Evolutionary conservation across 768 basidiomycete species (phyloP).

Genomic region (Tulasnella sp.): DNA sequence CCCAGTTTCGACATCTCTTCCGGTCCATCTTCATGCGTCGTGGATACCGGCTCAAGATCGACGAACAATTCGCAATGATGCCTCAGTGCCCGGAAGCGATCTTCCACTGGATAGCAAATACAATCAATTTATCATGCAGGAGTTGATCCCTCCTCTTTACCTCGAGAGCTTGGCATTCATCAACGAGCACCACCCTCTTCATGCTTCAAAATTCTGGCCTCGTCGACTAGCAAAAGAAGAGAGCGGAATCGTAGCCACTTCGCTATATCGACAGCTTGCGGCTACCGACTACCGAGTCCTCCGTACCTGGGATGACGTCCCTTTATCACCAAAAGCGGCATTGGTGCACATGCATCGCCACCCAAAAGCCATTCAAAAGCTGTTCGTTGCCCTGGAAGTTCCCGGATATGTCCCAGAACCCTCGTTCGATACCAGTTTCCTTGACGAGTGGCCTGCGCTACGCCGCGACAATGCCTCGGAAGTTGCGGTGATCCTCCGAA

Average conservation of each 20-base stretch:
- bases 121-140: constrained; percentile 3
- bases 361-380: neutral
- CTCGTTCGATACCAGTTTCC: neutral
- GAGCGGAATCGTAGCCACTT: neutral
- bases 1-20: constrained; percentile 48
- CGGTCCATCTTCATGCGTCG: constrained; percentile 54
- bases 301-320: neutral
- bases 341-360: neutral
- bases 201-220: neutral
- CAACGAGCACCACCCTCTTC: neutral
- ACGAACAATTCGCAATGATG: constrained; percentile 38
- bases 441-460: neutral
- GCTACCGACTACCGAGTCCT: neutral
- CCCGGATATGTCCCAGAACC: neutral
- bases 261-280: neutral
- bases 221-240: neutral
- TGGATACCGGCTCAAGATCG: constrained; percentile 55
- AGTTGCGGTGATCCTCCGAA: neutral
- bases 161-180: neutral
- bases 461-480: neutral
- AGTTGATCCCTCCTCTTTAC: neutral
- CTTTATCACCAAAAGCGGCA: neutral
- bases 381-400: neutral
- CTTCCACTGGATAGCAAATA: neutral
- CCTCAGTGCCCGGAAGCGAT: neutral